phyloP scores from a whole-genome alignment of 2,329 filamentous ascomycete genomes.

The Pyrenophora teres region DNA sequence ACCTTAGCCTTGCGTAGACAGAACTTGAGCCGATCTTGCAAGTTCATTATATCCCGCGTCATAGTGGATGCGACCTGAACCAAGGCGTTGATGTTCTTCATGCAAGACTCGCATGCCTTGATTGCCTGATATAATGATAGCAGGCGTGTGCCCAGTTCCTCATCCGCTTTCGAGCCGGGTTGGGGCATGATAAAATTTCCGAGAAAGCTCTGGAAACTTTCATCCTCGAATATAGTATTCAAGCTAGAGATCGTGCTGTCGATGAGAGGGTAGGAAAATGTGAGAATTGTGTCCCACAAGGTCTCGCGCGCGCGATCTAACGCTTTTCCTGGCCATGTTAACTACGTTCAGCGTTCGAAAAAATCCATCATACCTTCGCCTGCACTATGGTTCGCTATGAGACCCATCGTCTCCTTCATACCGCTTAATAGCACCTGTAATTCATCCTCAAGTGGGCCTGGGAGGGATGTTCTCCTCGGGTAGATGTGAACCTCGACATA shows the following conservation, averaged over 20 bases:
- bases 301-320: too few relatives aligned
- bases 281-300: too few relatives aligned
- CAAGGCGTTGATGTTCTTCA: constrained; percentile 1
- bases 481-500: background rate
- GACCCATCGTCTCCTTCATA: too few relatives aligned
- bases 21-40: constrained; percentile 1
- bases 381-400: too few relatives aligned
- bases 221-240: background rate
- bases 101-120: background rate
- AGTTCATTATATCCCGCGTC: background rate
- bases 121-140: constrained; percentile 4
- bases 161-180: background rate
- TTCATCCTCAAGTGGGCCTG: too few relatives aligned
- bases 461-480: too few relatives aligned
- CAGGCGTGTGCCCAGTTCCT: constrained; percentile 2
- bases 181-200: fast-evolving
- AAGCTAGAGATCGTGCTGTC: too few relatives aligned
- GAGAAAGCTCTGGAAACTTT: background rate
- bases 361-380: too few relatives aligned
- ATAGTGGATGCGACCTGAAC: constrained; percentile 1
- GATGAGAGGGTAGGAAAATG: too few relatives aligned
- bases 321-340: too few relatives aligned
- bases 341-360: too few relatives aligned
- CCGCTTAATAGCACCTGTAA: too few relatives aligned
- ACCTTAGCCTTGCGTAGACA: constrained; percentile 12